These are phyloP conservation scores for Fraxinus paxiana DNA, from an alignment of 305 asterid species.

Conservation along the genomic window DNA sequence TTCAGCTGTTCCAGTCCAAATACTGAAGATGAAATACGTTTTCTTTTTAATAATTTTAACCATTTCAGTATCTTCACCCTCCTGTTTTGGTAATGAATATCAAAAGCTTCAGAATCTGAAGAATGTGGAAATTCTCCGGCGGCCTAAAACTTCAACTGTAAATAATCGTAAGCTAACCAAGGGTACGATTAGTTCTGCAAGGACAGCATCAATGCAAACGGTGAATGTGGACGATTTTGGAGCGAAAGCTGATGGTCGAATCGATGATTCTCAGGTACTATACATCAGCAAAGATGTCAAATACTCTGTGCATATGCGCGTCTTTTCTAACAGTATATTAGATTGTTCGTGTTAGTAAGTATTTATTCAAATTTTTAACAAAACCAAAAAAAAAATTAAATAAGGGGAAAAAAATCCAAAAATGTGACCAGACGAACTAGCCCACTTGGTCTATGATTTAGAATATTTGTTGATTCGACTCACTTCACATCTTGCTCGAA, in stretches of 20 bases:
- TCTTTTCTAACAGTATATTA: neutral
- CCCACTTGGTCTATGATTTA: neutral
- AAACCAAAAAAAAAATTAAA: no score
- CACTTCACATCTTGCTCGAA: neutral
- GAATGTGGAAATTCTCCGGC: neutral
- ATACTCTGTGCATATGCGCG: neutral
- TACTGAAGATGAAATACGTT: slow-evolving; percentile 28
- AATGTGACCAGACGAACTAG: neutral
- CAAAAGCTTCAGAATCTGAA: neutral
- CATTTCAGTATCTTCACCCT: slow-evolving; percentile 26
- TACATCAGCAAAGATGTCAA: neutral
- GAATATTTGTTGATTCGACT: neutral
- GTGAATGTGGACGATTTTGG: slow-evolving; percentile 61
- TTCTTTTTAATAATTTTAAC: slow-evolving; percentile 23
- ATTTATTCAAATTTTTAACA: neutral
- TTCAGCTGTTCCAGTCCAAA: neutral
- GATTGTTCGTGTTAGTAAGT: neutral
- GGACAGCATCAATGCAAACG: neutral
- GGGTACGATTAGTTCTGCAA: neutral
- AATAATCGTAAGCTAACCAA: neutral
- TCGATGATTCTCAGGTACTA: slow-evolving; percentile 63
- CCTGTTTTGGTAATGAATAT: slow-evolving; percentile 23
- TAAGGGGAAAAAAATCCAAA: neutral
- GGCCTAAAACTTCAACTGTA: neutral
- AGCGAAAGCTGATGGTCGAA: slow-evolving; percentile 59